Evolutionary conservation across 2,329 filamentous ascomycete genomes (phyloP).

Genomic region (Hymenoscyphus repandus): DNA sequence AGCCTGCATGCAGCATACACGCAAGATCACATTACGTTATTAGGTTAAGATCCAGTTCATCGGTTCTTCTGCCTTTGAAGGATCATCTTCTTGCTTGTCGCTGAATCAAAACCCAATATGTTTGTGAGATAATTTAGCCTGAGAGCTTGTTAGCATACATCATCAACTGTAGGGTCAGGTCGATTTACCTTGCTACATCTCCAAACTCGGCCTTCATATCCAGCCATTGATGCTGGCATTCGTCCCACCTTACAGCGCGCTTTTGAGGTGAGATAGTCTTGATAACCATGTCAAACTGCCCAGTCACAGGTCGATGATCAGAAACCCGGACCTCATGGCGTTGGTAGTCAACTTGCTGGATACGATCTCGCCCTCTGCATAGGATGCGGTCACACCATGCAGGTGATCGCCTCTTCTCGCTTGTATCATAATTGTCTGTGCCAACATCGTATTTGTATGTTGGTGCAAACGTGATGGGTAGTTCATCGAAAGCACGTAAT

Average conservation of each 20-base stretch:
- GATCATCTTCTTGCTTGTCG: conserved; percentile 24
- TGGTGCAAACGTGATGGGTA: conserved; percentile 84
- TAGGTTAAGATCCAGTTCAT: conserved; percentile 9
- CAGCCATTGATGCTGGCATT: conserved; percentile 70
- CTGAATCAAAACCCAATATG: conserved; percentile 44
- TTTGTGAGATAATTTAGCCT: conserved; percentile 62
- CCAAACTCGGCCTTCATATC: conserved; percentile 63
- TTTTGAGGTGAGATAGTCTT: conserved; percentile 72
- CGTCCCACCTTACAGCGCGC: conserved; percentile 63
- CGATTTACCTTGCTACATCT: conserved; percentile 70
- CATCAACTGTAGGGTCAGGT: background rate
- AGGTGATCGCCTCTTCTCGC: conserved; percentile 88
- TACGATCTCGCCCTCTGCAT: conserved; percentile 73
- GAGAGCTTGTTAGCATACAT: conserved; percentile 7
- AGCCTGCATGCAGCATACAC: background rate
- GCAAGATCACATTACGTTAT: background rate
- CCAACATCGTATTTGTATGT: conserved; percentile 99
- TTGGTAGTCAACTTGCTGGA: conserved; percentile 83
- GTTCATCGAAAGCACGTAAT: conserved; percentile 83
- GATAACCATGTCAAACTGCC: conserved; percentile 72
- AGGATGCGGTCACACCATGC: conserved; percentile 95
- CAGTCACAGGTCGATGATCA: conserved; percentile 90
- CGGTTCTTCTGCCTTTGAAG: conserved; percentile 14
- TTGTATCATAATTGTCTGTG: conserved; percentile 88
- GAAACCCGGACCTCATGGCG: conserved; percentile 86